These are phyloP conservation scores for Fusarium oligoseptatum DNA, from an alignment of 2,329 filamentous ascomycete species.

Conservation along the genomic window DNA sequence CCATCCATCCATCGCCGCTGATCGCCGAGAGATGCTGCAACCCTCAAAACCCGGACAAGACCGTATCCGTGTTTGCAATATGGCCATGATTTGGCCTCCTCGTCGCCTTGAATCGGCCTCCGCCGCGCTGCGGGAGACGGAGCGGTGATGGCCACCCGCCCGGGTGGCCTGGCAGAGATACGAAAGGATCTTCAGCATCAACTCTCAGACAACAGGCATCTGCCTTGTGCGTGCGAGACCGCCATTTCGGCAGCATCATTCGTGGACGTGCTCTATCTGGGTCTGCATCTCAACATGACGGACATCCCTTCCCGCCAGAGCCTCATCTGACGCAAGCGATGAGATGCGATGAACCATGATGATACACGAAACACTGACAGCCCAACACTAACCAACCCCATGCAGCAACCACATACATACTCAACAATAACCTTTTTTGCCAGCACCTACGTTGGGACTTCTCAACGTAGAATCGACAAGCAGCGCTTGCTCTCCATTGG, in stretches of 20 bases:
- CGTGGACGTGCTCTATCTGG: not conserved
- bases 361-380: not conserved
- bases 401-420: not conserved
- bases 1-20: constrained; percentile 28
- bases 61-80: constrained; percentile 2
- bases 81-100: constrained; percentile 21
- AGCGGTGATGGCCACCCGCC: not conserved
- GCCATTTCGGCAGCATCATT: constrained; percentile 18
- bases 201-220: not conserved
- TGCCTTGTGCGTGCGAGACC: not conserved
- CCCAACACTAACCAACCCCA: constrained; percentile 21
- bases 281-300: not conserved
- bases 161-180: constrained; percentile 10
- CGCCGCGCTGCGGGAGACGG: not conserved
- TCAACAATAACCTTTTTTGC: constrained; percentile 45
- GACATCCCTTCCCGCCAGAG: not conserved
- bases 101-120: constrained; percentile 18
- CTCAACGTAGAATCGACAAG: constrained; percentile 62
- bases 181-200: not conserved
- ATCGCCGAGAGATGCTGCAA: constrained; percentile 37
- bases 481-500: constrained; percentile 60
- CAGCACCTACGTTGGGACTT: constrained; percentile 52
- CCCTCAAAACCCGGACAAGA: constrained; percentile 23
- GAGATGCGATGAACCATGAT: constrained; percentile 6
- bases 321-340: not conserved